phyloP scores from a whole-genome alignment of 371 early-diverging fungal species.

The Mucor indicus region DNA sequence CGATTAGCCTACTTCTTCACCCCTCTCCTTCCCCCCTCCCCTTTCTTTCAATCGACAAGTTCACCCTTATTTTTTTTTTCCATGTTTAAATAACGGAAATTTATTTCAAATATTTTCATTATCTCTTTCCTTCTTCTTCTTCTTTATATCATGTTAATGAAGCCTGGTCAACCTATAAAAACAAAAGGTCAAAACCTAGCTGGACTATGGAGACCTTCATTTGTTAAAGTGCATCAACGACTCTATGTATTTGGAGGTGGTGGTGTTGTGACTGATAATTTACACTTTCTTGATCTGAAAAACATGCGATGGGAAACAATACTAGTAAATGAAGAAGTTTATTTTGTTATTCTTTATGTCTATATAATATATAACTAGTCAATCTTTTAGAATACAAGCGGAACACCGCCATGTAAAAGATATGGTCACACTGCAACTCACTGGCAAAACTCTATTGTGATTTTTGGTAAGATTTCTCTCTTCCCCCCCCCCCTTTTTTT shows the following conservation, averaged over 20 bases:
- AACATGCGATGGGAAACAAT: slow-evolving; percentile 37
- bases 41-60: too few species aligned
- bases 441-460: slow-evolving; percentile 54
- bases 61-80: too few species aligned
- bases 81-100: too few species aligned
- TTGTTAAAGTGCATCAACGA: slow-evolving; percentile 52
- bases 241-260: slow-evolving; percentile 61
- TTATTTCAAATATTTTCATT: too few species aligned
- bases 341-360: background rate
- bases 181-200: slow-evolving; percentile 56
- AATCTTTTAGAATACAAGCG: slow-evolving; percentile 37
- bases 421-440: slow-evolving; percentile 61
- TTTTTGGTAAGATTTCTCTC: slow-evolving; percentile 46
- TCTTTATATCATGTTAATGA: slow-evolving; percentile 21
- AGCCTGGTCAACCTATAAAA: slow-evolving; percentile 44
- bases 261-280: slow-evolving; percentile 56
- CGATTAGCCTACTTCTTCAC: too few species aligned
- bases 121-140: too few species aligned
- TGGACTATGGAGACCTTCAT: slow-evolving; percentile 62
- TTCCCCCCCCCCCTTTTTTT: background rate
- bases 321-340: slow-evolving; percentile 19
- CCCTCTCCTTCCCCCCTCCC: too few species aligned
- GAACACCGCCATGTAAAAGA: slow-evolving; percentile 55
- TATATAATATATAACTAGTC: background rate
- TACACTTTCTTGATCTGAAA: slow-evolving; percentile 51